A percentile compares a stretch with the other conserved stretches of the same genome.
Conservation (phyloP, 345 rosid species). For the Raphanus sativus region DNA sequence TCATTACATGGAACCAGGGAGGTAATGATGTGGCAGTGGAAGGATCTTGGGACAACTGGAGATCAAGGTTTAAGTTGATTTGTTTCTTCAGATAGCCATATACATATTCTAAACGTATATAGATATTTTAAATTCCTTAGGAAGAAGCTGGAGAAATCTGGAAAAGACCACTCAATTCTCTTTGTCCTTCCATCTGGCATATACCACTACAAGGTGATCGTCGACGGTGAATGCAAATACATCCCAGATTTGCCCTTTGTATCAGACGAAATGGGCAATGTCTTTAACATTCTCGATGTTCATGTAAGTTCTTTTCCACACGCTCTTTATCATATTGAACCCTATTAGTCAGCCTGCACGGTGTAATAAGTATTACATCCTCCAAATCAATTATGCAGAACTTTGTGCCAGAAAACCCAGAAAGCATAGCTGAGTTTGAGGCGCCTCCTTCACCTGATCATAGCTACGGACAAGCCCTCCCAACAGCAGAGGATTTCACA, state of each 20-base stretch:
- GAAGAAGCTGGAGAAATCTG: constrained; percentile 73
- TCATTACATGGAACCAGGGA: constrained; percentile 85
- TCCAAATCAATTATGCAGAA: constrained; percentile 47
- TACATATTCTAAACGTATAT: neutral
- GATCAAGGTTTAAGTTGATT: constrained; percentile 51
- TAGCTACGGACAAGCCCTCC: constrained; percentile 63
- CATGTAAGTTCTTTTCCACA: constrained; percentile 48
- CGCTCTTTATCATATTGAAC: neutral
- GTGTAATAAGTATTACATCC: neutral
- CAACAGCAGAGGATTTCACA: constrained; percentile 66
- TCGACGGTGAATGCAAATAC: constrained; percentile 84
- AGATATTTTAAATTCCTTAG: constrained; percentile 38
- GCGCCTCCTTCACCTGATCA: constrained; percentile 79
- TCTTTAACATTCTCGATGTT: constrained; percentile 84
- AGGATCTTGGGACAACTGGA: constrained; percentile 98
- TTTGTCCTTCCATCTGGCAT: constrained; percentile 76
- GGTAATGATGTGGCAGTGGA: constrained; percentile 82
- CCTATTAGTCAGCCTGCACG: constrained; percentile 2
- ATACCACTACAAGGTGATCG: constrained; percentile 84
- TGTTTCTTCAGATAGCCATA: neutral
- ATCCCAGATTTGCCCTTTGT: constrained; percentile 74
- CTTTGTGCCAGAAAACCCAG: constrained; percentile 70
- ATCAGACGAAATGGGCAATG: constrained; percentile 62
- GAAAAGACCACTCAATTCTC: constrained; percentile 77
- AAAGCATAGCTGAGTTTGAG: constrained; percentile 74